Evolutionary conservation across 179 eudicot genomes (phyloP).

Genomic region (Heliamphora ciliata): DNA sequence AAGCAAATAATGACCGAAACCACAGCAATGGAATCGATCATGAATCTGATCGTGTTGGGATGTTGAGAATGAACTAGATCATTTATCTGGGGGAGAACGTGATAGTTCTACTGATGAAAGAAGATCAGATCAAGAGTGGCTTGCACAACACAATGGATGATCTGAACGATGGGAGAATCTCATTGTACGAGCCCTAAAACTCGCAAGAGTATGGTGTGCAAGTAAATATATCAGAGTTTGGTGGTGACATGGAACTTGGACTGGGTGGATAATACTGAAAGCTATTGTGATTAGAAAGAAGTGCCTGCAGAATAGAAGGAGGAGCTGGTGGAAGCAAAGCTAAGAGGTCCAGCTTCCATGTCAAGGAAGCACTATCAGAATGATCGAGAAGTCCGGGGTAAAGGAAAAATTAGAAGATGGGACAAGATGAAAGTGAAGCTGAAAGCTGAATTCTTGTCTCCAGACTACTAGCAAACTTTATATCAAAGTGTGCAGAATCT

Average conservation of each 20-base stretch:
- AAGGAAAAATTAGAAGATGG: conserved; percentile 9
- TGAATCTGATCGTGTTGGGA: not conserved
- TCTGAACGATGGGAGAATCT: too few species aligned
- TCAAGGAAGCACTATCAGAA: too few species aligned
- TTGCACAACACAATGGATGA: not conserved
- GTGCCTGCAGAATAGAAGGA: too few species aligned
- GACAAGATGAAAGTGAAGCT: not conserved
- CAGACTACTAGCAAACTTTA: not conserved
- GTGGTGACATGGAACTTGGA: too few species aligned
- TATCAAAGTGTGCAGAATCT: not conserved
- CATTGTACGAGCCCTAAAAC: too few species aligned
- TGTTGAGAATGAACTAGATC: not conserved
- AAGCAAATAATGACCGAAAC: not conserved
- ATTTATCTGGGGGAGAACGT: not conserved
- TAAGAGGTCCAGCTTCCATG: too few species aligned
- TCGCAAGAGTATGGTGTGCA: too few species aligned
- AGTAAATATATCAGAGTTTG: too few species aligned
- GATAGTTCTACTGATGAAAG: conserved; percentile 2
- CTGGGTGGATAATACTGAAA: too few species aligned
- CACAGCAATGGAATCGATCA: not conserved
- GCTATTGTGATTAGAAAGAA: too few species aligned
- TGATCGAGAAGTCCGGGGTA: not conserved
- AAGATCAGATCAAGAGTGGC: not conserved
- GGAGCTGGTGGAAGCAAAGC: too few species aligned
- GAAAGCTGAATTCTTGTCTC: not conserved